Evolutionary conservation across 768 basidiomycete species (phyloP).

Genomic region (Leccinum subtestaceum): DNA sequence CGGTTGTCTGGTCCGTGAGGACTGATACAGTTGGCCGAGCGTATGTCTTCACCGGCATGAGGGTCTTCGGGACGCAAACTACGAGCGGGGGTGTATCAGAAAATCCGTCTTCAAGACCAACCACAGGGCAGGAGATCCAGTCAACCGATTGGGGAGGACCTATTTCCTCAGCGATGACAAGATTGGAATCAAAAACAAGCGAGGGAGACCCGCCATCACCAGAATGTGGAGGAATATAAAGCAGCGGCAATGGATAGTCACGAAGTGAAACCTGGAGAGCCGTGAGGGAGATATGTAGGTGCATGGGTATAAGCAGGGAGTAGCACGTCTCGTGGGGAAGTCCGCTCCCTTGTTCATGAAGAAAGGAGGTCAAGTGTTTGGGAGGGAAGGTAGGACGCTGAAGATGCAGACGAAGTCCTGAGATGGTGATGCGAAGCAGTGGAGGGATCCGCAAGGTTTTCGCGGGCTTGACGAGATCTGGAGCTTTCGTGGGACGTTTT

Average conservation of each 20-base stretch:
- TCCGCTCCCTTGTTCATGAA: slow-evolving; percentile 63
- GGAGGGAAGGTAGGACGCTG: slow-evolving; percentile 58
- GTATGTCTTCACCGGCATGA: slow-evolving; percentile 95
- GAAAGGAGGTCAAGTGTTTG: slow-evolving; percentile 56
- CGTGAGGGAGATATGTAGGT: slow-evolving; percentile 65
- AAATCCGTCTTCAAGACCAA: slow-evolving; percentile 52
- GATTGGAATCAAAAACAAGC: slow-evolving; percentile 68
- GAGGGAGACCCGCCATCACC: slow-evolving; percentile 36
- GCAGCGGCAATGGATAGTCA: slow-evolving; percentile 85
- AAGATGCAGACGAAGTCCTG: slow-evolving; percentile 55
- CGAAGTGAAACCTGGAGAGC: slow-evolving; percentile 65
- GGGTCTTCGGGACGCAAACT: slow-evolving; percentile 78
- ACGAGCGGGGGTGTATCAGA: slow-evolving; percentile 51
- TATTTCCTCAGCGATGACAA: slow-evolving; percentile 88
- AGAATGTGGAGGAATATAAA: slow-evolving; percentile 60
- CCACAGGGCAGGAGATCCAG: slow-evolving; percentile 68
- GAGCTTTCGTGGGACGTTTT: slow-evolving; percentile 33
- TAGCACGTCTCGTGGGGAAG: slow-evolving; percentile 70
- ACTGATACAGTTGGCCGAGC: slow-evolving; percentile 71
- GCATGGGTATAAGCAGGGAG: slow-evolving; percentile 79
- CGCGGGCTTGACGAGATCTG: slow-evolving; percentile 44
- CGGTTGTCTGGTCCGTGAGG: slow-evolving; percentile 59
- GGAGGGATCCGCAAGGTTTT: slow-evolving; percentile 48
- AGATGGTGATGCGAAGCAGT: slow-evolving; percentile 63
- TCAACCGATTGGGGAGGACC: slow-evolving; percentile 63